A percentile compares a stretch with the other conserved stretches of the same genome.
Conservation (phyloP, 2,329 filamentous ascomycete species). For the Pseudogymnoascus sp. region DNA sequence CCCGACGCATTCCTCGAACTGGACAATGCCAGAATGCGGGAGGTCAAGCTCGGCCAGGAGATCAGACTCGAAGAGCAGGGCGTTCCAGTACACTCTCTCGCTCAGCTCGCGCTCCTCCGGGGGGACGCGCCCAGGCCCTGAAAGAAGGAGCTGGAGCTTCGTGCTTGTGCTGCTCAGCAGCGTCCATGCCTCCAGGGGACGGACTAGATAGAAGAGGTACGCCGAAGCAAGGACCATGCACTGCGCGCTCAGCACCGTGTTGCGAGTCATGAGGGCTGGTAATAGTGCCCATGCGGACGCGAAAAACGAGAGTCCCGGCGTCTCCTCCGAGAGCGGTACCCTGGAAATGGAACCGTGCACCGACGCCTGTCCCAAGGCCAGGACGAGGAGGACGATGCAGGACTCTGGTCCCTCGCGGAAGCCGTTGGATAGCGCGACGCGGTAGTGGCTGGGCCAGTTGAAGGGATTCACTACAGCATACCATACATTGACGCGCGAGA, state of each 20-base stretch:
- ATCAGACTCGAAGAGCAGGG: conserved; percentile 72
- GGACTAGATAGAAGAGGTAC: conserved; percentile 74
- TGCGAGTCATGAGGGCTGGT: conserved; percentile 70
- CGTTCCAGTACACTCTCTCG: conserved; percentile 78
- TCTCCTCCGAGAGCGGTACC: conserved; percentile 58
- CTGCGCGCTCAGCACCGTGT: conserved; percentile 69
- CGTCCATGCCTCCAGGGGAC: conserved; percentile 76
- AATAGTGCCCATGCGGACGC: conserved; percentile 71
- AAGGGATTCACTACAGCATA: conserved; percentile 80
- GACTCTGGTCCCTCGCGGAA: conserved; percentile 74
- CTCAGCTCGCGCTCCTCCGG: conserved; percentile 62
- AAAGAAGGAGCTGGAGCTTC: conserved; percentile 70
- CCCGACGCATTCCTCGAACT: conserved; percentile 72
- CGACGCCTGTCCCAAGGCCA: conserved; percentile 70
- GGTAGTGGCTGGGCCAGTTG: conserved; percentile 69
- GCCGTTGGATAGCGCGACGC: conserved; percentile 63
- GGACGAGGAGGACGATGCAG: conserved; percentile 70
- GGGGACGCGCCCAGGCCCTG: conserved; percentile 62
- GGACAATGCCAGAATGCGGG: conserved; percentile 73
- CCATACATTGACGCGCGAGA: conserved; percentile 74
- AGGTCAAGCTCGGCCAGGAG: conserved; percentile 71
- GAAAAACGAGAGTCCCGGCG: conserved; percentile 71
- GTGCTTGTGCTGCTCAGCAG: conserved; percentile 71
- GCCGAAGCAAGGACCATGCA: conserved; percentile 74
- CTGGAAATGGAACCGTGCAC: conserved; percentile 68